Conservation (phyloP, 257 asterid genomes). For the Jaltomata sinuosa region DNA sequence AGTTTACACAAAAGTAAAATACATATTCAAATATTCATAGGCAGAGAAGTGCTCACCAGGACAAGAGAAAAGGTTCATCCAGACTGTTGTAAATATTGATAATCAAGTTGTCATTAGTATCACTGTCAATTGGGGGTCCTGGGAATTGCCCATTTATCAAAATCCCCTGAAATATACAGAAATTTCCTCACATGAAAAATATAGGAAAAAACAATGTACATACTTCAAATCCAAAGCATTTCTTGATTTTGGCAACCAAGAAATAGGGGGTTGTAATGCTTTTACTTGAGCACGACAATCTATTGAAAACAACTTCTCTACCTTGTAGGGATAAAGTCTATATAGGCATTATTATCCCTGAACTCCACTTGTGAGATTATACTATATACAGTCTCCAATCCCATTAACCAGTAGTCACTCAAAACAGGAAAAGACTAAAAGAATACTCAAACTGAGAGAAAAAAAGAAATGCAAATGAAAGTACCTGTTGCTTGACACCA, state of each 20-base stretch:
- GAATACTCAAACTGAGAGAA: neutral
- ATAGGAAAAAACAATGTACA: neutral
- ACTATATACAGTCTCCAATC: too few species aligned
- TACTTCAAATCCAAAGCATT: neutral
- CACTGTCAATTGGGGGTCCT: constrained; percentile 31
- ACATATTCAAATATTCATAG: neutral
- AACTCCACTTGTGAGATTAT: too few species aligned
- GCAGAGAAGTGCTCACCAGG: constrained; percentile 19
- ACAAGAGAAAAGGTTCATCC: constrained; percentile 33
- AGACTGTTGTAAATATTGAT: constrained; percentile 30
- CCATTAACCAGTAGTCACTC: neutral
- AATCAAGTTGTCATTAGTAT: constrained; percentile 36
- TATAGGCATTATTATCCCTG: too few species aligned
- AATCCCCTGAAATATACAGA: constrained; percentile 28
- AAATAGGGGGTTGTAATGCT: too few species aligned
- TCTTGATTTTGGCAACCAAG: neutral
- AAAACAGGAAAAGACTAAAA: neutral
- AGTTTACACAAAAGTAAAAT: neutral
- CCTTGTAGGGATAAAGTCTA: too few species aligned
- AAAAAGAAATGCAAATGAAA: neutral
- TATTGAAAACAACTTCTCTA: too few species aligned
- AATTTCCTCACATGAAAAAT: neutral
- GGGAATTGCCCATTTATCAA: constrained; percentile 46
- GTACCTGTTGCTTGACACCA: constrained; percentile 42
- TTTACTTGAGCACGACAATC: too few species aligned